Percentiles rank a stretch among this genome's conserved stretches.
These are phyloP conservation scores for Candida jianshihensis DNA, from an alignment of 805 yeast genomes.

Conservation along the genomic window DNA sequence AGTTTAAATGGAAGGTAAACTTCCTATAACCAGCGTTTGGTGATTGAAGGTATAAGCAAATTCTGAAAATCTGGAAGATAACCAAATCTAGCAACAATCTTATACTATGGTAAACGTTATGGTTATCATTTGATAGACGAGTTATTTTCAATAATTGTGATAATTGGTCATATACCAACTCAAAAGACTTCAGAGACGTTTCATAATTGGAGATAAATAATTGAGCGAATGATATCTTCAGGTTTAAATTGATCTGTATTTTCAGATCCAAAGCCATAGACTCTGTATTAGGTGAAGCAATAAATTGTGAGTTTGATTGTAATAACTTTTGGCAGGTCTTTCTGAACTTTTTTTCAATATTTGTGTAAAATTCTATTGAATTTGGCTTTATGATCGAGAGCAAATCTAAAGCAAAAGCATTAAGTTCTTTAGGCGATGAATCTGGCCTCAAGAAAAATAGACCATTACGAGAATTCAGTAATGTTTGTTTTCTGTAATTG, in stretches of 20 bases:
- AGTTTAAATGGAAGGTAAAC: slow-evolving; percentile 56
- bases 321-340: slow-evolving; percentile 27
- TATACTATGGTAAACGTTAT: slow-evolving; percentile 22
- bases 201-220: slow-evolving; percentile 23
- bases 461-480: slow-evolving; percentile 38
- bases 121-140: slow-evolving; percentile 7
- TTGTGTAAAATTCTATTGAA: slow-evolving; percentile 38
- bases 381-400: slow-evolving; percentile 33
- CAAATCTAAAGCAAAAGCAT: slow-evolving; percentile 31
- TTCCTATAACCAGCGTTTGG: slow-evolving; percentile 54
- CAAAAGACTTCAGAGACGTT: slow-evolving; percentile 42
- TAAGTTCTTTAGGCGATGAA: slow-evolving; percentile 31
- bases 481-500: slow-evolving; percentile 33
- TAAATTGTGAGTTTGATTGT: neutral
- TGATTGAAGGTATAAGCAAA: slow-evolving; percentile 52
- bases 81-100: slow-evolving; percentile 50
- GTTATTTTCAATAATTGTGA: slow-evolving; percentile 31
- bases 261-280: neutral
- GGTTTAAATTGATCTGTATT: neutral
- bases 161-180: slow-evolving; percentile 46
- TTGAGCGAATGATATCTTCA: neutral
- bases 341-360: slow-evolving; percentile 33
- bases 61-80: slow-evolving; percentile 56
- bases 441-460: slow-evolving; percentile 34
- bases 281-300: neutral